phyloP scores from a whole-genome alignment of 495 filamentous ascomycete species.

The Penicillium silybi region DNA sequence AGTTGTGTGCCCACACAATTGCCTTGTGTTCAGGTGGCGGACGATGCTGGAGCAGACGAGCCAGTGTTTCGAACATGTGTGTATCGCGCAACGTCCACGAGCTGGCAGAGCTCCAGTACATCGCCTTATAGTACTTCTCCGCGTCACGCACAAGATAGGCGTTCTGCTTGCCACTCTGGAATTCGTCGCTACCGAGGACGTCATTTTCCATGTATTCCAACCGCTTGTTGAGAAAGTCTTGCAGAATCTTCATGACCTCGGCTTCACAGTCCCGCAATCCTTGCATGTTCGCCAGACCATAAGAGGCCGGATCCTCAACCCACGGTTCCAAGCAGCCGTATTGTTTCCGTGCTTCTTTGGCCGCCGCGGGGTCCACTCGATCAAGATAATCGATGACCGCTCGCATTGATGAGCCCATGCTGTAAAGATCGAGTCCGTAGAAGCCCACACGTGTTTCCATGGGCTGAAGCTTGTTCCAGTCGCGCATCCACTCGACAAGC shows the following conservation, averaged over 20 bases:
- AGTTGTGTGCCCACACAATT: slow-evolving; percentile 60
- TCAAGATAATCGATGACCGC: slow-evolving; percentile 54
- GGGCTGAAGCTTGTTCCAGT: slow-evolving; percentile 36
- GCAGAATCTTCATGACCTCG: slow-evolving; percentile 45
- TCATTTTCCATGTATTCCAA: slow-evolving; percentile 37
- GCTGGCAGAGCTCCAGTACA: slow-evolving; percentile 53
- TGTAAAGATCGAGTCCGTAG: slow-evolving; percentile 55
- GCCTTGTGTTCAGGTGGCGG: slow-evolving; percentile 40
- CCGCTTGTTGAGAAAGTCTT: slow-evolving; percentile 40
- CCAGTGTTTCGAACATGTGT: slow-evolving; percentile 56
- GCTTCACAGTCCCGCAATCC: slow-evolving; percentile 47
- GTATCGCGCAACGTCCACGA: slow-evolving; percentile 57
- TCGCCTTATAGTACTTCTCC: slow-evolving; percentile 55
- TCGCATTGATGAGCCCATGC: slow-evolving; percentile 47
- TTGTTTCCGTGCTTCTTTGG: slow-evolving; percentile 38
- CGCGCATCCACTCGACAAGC: slow-evolving; percentile 55
- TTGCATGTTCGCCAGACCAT: slow-evolving; percentile 46
- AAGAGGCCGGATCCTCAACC: slow-evolving; percentile 50
- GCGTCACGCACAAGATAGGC: slow-evolving; percentile 53
- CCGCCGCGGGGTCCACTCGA: slow-evolving; percentile 42
- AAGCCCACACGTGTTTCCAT: slow-evolving; percentile 41
- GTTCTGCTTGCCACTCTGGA: slow-evolving; percentile 53
- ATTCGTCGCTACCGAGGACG: slow-evolving; percentile 45
- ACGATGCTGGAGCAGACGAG: slow-evolving; percentile 42
- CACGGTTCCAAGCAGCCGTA: slow-evolving; percentile 50